These are phyloP conservation scores for Emmonsia crescens DNA, from an alignment of 2,329 filamentous ascomycete genomes.

Conservation along the genomic window DNA sequence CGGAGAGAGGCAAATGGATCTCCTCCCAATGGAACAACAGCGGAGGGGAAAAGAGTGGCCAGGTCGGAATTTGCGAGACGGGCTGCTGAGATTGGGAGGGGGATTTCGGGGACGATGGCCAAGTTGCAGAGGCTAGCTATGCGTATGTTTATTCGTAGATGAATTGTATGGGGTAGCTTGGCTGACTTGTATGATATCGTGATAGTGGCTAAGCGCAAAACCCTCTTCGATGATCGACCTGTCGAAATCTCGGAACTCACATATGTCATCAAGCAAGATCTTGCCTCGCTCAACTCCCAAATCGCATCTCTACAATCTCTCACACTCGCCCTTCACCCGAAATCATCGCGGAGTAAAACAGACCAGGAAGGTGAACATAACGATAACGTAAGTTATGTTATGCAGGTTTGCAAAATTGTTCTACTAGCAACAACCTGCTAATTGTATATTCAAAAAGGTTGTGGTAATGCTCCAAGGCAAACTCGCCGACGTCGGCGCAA, in stretches of 20 bases:
- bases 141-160: conserved; percentile 38
- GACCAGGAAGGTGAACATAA: conserved; percentile 92
- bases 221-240: conserved; percentile 90
- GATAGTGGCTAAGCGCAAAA: conserved; percentile 83
- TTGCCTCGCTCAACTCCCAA: conserved; percentile 73
- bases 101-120: conserved; percentile 84
- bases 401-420: neutral
- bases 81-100: conserved; percentile 82
- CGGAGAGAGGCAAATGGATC: conserved; percentile 48
- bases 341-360: conserved; percentile 35
- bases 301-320: conserved; percentile 74
- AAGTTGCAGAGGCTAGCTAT: conserved; percentile 91
- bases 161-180: neutral
- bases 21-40: conserved; percentile 43
- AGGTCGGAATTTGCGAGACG: conserved; percentile 87
- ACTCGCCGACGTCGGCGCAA: conserved; percentile 80
- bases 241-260: conserved; percentile 96
- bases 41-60: conserved; percentile 32
- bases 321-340: conserved; percentile 64
- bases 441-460: conserved; percentile 35
- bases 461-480: conserved; percentile 85
- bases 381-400: conserved; percentile 63
- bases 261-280: conserved; percentile 95
- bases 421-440: conserved; percentile 14
- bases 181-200: neutral